phyloP scores from a whole-genome alignment of 2,329 filamentous ascomycete species.

The Aspergillus sp. region DNA sequence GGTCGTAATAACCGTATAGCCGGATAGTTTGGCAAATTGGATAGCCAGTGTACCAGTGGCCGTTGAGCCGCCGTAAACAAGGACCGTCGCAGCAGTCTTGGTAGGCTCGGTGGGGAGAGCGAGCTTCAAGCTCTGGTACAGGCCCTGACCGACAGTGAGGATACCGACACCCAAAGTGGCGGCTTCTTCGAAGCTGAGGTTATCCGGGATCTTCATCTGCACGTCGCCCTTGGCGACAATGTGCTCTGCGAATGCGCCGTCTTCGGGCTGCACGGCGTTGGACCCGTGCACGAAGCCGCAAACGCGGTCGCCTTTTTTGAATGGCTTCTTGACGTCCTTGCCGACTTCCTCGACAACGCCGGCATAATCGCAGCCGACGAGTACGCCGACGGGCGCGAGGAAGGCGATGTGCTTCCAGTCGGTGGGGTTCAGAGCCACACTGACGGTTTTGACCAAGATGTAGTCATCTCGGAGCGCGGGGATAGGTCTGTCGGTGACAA shows the following conservation, averaged over 20 bases:
- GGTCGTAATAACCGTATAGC: constrained; percentile 8
- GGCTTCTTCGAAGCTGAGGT: background rate
- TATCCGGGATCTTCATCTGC: background rate
- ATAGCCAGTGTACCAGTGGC: constrained; percentile 13
- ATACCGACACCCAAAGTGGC: background rate
- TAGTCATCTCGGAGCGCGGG: constrained; percentile 1
- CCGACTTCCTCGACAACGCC: background rate
- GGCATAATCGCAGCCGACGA: background rate
- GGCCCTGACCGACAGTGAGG: background rate
- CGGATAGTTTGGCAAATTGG: constrained; percentile 12
- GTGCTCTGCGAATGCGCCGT: constrained; percentile 8
- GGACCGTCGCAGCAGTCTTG: background rate
- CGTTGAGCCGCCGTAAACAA: constrained; percentile 12
- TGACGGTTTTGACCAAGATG: constrained; percentile 4
- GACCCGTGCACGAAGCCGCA: background rate
- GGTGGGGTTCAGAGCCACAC: constrained; percentile 3
- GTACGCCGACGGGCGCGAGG: background rate
- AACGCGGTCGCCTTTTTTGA: constrained; percentile 6
- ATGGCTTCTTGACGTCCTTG: background rate
- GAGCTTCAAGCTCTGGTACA: background rate
- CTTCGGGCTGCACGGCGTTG: background rate
- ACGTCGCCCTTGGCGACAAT: background rate
- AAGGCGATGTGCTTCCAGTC: constrained; percentile 4
- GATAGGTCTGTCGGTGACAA: constrained; percentile 1
- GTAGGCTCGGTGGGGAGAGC: background rate